Base-by-base conservation (phyloP, 2,329 filamentous ascomycete species). In the Aspergillus terreus region DNA sequence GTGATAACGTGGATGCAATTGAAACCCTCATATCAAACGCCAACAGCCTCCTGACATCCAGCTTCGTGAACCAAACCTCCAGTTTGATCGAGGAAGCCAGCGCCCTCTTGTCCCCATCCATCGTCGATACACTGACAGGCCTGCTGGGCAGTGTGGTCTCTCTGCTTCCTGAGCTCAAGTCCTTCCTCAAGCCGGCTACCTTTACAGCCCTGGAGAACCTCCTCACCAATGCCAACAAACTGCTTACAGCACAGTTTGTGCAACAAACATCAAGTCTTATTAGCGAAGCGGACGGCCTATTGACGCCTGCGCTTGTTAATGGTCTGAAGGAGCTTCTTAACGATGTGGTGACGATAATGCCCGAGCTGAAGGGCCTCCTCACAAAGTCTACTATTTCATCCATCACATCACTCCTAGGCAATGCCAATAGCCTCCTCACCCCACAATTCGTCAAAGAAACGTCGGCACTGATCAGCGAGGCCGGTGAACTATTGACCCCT, bases 301-400 rank as follows among this genome's bases (percentile, higher is more conserved):
- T 62, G 15, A 57, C 48, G 7, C 47, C 50, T 1, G 51, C 53
- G 2, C 55, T 54, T 2, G 32, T 51, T 41, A 54, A 54, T 11
- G 47, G 50, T 4, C 55, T 63, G 14, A 32, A 46, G 44, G 14
- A 17, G 2, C 51, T 63, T 9, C 51, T 63, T 11, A 45, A 30
- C 32, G 47, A 55, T 17, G 21, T 60, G 7, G 45, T 55, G 9
- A 43, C 51, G 33, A 42, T 63, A 5, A 42, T 62, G 25, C 61
- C 61, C 4, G 43, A 60, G 43, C 47, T 63, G 25, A 52, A 61
- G 44, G 19, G 10, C 19, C 57, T 57, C 46, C 56, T 63, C 3
- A 62, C 59, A 50, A 49, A 58, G 42, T 48, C 47, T 15, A 61
- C 57, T 7, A 55, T 63, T 36, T 38, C 53, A 23, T 57, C 53